Base-by-base conservation (phyloP, 192 early-diverging fungal species). In the Funneliformis mosseae region DNA sequence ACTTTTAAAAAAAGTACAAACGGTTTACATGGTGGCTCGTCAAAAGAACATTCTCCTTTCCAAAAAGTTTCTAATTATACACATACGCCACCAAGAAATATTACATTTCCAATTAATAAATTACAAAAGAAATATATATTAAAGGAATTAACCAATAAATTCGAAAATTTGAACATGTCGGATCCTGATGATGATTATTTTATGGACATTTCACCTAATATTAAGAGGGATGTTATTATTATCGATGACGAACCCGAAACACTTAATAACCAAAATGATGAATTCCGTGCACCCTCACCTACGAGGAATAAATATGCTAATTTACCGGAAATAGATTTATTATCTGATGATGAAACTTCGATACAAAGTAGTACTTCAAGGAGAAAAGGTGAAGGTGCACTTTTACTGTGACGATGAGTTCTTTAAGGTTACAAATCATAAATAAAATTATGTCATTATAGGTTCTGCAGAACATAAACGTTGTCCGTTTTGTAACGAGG, bases 401-500 rank as follows among this genome's bases (percentile, higher is more conserved):
- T 55, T 55, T 12, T 5, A 5, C 48, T 12, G 18, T 18, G 5
- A 4, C 11, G 14, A 55, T 55, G 48, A 12, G 48, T 55, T 55
- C 5, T 50, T 48, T 48, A 0, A 46, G 11, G 11, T 63, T 63
- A 62, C 25, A 62, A 23, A 10, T 23, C 4, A 27, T 63, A 25
- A 63, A 63, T 27, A 3, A 27, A 63, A 11, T 64, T 64, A n/a
- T n/a, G n/a, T 64, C 3, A 23, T 66, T 16, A n/a, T 21, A 42
- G 68, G 4, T 70, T 43, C 41, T 16, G 1, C 39, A 41, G 68
- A 70, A 70, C n/a, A 55, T 27, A 59, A 74, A 33, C 10, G 14
- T 28, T 74, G 73, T 55, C 73, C 73, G 12, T 74, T 48, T 18
- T 74, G 73, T 16, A 59, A 74, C 21, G 73, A 28, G 16, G 6